Evolutionary conservation across 2,329 filamentous ascomycete genomes (phyloP), one percentile per base, ranked within the genome.

Genomic region (Emmonsia crescens): DNA sequence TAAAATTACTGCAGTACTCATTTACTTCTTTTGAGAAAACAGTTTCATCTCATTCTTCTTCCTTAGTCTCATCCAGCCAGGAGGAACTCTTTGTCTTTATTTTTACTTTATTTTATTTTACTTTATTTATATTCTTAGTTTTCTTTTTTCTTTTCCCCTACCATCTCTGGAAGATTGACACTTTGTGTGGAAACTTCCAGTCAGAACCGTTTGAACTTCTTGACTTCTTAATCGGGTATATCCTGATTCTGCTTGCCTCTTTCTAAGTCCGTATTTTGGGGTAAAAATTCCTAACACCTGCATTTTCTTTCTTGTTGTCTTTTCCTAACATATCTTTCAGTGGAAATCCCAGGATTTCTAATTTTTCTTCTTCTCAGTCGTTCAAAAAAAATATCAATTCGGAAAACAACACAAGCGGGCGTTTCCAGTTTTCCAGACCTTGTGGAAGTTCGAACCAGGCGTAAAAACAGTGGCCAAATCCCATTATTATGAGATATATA

Each of bases 301-400:
- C 21, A 12, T 40, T 4, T 57, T 38, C 14, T 44, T 57, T 27
- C 55, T 44, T 31, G 2, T 5, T 31, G 14, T 36, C 46, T 54
- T n/a, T 48, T n/a, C 19, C 10, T 33, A 33, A 27, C 1, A 46
- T 33, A 27, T 44, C 3, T n/a, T n/a, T n/a, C 21, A 31, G 27
- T 27, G 40, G 56, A 57, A 57, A 57, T 48, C 56, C 27, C 56
- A 5, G n/a, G 40, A 57, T 57, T 57, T 57, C 56, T 57, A 31
- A 19, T 44, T 14, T 21, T 44, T 57, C 12, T 57, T 55, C 33
- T 19, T 27, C 10, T 16, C n/a, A n/a, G n/a, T 49, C 16, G 10
- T 38, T 12, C 10, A 4, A 3, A 19, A 33, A 12, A 36, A 54
- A 9, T 38, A 24, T 33, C 10, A 55, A 55, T 38, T 36, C 12